Conservation (phyloP, 805 yeast species). For the Saccharomyces mikatae region DNA sequence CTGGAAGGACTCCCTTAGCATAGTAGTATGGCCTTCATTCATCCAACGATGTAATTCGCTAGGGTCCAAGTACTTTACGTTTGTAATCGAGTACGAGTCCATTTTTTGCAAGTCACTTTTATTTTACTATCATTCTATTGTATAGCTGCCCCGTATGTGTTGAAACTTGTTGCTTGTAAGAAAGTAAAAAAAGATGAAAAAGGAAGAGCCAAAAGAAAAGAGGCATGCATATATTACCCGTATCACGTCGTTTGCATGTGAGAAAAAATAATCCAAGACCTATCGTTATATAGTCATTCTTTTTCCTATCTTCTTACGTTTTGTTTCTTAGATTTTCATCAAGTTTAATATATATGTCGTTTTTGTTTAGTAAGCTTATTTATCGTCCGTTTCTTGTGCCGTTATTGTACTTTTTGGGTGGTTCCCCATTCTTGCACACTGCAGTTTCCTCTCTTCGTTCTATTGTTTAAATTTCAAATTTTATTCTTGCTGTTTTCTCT, state of each 20-base stretch:
- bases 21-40: slow-evolving; percentile 13
- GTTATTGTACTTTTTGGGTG: not conserved
- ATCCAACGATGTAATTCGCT: slow-evolving; percentile 22
- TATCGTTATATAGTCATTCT: not conserved
- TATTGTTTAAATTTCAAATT: not conserved
- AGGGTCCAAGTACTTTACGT: slow-evolving; percentile 22
- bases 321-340: not conserved
- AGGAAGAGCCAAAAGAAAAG: not conserved
- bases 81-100: slow-evolving; percentile 14
- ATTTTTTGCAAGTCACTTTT: not conserved
- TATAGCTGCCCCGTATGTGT: not conserved
- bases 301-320: not conserved
- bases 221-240: not conserved
- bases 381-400: not conserved
- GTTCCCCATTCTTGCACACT: not conserved
- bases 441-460: not conserved
- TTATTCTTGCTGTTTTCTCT: not conserved
- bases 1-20: slow-evolving; percentile 16
- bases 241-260: not conserved
- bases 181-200: not conserved
- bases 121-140: not conserved
- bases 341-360: not conserved
- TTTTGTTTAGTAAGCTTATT: not conserved
- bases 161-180: not conserved
- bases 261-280: not conserved